These are phyloP conservation scores for Debaryomyces sp. DNA, from an alignment of 1,139 yeast species.

Conservation along the genomic window DNA sequence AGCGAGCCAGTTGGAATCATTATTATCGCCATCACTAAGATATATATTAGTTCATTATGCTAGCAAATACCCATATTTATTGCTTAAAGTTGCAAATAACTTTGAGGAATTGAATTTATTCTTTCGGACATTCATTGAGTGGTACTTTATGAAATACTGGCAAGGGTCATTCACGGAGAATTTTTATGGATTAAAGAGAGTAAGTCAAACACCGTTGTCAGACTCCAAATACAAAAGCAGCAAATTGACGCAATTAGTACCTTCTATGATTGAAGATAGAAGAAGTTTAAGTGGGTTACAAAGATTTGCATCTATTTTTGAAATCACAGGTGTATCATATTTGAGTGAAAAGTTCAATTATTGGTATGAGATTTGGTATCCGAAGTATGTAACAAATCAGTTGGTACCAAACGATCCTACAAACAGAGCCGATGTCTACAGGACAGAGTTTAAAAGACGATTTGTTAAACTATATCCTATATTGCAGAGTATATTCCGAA, in stretches of 20 bases:
- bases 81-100: conserved; percentile 62
- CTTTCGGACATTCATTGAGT: conserved; percentile 70
- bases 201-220: conserved; percentile 44
- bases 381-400: conserved; percentile 56
- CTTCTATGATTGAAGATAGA: conserved; percentile 55
- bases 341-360: conserved; percentile 68
- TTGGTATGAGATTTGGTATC: conserved; percentile 64
- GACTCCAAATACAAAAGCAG: conserved; percentile 30
- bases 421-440: conserved; percentile 30
- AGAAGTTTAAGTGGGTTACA: conserved; percentile 60
- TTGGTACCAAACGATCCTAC: conserved; percentile 35
- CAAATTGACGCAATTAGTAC: conserved; percentile 44
- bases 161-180: conserved; percentile 89
- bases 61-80: conserved; percentile 70
- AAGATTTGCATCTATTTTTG: conserved; percentile 58
- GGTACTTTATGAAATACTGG: conserved; percentile 71
- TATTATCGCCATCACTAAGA: conserved; percentile 81
- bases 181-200: conserved; percentile 85
- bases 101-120: conserved; percentile 77
- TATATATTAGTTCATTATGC: conserved; percentile 84
- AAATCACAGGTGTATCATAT: conserved; percentile 70
- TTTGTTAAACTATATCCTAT: conserved; percentile 68
- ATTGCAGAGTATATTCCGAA: conserved; percentile 48
- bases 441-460: conserved; percentile 37
- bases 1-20: conserved; percentile 72